Percentiles rank a stretch among this genome's conserved stretches.
Evolutionary conservation across 257 asterid species (phyloP).

Genomic region (Misopates orontium): DNA sequence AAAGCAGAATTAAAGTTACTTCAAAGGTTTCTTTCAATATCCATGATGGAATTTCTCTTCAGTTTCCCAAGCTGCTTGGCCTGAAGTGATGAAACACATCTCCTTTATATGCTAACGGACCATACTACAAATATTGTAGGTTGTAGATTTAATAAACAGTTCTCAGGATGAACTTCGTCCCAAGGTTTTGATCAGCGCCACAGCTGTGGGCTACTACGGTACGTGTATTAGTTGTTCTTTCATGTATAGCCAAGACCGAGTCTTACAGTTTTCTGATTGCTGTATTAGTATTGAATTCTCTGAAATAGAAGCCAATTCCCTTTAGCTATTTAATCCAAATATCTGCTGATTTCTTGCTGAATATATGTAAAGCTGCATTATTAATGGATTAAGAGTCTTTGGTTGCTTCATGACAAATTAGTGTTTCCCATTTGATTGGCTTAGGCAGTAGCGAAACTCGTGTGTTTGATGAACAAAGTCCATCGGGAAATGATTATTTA

Average conservation of each 20-base stretch:
- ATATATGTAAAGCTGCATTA: neutral
- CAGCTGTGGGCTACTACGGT: conserved; percentile 97
- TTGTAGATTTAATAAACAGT: conserved; percentile 67
- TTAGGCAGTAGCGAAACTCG: conserved; percentile 80
- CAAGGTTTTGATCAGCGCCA: conserved; percentile 79
- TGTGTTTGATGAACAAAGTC: conserved; percentile 86
- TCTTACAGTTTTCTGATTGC: neutral
- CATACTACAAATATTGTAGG: conserved; percentile 34
- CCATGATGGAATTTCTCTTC: conserved; percentile 15
- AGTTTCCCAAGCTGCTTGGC: neutral
- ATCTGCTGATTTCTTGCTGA: neutral
- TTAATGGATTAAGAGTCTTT: conserved; percentile 6
- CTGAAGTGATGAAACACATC: neutral
- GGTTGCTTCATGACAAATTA: conserved; percentile 7
- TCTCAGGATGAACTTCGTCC: conserved; percentile 60
- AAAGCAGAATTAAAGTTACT: conserved; percentile 80
- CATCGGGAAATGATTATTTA: conserved; percentile 84
- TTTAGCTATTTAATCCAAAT: conserved; percentile 1
- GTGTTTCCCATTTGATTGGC: conserved; percentile 23
- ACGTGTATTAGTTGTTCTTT: conserved; percentile 23
- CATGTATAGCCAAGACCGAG: too few species aligned
- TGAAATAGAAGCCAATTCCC: neutral
- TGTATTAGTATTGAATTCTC: neutral
- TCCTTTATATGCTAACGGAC: neutral
- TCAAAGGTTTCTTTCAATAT: conserved; percentile 51